phyloP scores from a whole-genome alignment of 306 rosid species.

The Prosopis cineraria region DNA sequence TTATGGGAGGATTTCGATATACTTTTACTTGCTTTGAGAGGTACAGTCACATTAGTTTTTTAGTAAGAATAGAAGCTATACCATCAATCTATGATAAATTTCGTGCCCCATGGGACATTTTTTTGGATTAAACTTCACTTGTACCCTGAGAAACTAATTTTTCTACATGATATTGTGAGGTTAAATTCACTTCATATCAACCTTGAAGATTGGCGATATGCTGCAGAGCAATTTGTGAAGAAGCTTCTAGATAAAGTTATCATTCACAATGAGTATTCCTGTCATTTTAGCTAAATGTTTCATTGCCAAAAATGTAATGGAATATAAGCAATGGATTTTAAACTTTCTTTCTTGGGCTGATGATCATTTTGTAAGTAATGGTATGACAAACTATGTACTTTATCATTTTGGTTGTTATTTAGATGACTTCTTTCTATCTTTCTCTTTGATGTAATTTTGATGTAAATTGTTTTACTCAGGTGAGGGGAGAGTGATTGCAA shows the following conservation, averaged over 20 bases:
- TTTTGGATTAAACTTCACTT: background rate
- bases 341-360: conserved; percentile 6
- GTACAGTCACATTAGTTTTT: background rate
- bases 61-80: background rate
- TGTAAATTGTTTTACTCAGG: background rate
- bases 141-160: no score
- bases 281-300: conserved; percentile 22
- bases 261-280: conserved; percentile 73
- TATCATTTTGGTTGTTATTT: conserved; percentile 7
- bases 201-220: conserved; percentile 88
- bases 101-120: background rate
- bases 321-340: background rate
- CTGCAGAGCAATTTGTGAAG: conserved; percentile 71
- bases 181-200: conserved; percentile 45
- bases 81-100: background rate
- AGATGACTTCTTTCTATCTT: background rate
- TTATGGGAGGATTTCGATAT: background rate
- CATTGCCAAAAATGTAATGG: conserved; percentile 2
- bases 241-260: conserved; percentile 80
- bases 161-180: background rate
- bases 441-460: background rate
- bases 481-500: background rate
- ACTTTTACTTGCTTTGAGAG: background rate
- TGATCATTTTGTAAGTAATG: conserved; percentile 20
- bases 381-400: conserved; percentile 23